Conservation (phyloP, 768 basidiomycete genomes). For the Lentinus tigrinus region DNA sequence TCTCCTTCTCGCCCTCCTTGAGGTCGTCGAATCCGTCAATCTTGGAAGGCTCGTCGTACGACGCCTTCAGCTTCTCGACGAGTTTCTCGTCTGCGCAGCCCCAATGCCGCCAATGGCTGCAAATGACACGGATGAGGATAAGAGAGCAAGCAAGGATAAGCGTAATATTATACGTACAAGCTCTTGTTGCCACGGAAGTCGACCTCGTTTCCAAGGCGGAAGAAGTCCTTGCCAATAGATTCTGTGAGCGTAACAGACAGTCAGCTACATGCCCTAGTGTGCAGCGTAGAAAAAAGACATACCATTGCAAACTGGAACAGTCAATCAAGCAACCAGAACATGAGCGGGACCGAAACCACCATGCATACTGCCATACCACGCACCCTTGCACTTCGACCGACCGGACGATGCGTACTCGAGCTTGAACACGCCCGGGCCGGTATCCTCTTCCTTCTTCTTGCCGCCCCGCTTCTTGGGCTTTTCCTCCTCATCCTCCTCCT, state of each 20-base stretch:
- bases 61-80: slow-evolving; percentile 36
- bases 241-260: slow-evolving; percentile 15
- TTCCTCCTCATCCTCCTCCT: slow-evolving; percentile 40
- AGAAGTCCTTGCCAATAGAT: slow-evolving; percentile 40
- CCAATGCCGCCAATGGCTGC: slow-evolving; percentile 43
- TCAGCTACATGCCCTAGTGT: background rate
- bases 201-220: slow-evolving; percentile 41
- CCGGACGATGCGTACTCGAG: slow-evolving; percentile 31
- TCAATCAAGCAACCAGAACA: background rate
- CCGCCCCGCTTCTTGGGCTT: slow-evolving; percentile 28
- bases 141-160: no score
- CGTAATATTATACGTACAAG: slow-evolving; percentile 25
- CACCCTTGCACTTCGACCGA: slow-evolving; percentile 35
- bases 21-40: slow-evolving; percentile 46
- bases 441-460: slow-evolving; percentile 28
- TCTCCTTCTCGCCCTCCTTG: slow-evolving; percentile 38
- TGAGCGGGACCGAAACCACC: background rate
- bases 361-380: background rate
- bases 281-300: background rate
- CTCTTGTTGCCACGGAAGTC: slow-evolving; percentile 37
- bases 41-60: slow-evolving; percentile 35
- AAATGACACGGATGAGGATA: background rate
- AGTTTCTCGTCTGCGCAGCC: slow-evolving; percentile 39
- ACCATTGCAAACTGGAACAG: slow-evolving; percentile 18
- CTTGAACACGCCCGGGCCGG: slow-evolving; percentile 29